A percentile compares a stretch with the other conserved stretches of the same genome.
Conservation (phyloP, 2,329 filamentous ascomycete genomes). For the Colletotrichum camelliae region DNA sequence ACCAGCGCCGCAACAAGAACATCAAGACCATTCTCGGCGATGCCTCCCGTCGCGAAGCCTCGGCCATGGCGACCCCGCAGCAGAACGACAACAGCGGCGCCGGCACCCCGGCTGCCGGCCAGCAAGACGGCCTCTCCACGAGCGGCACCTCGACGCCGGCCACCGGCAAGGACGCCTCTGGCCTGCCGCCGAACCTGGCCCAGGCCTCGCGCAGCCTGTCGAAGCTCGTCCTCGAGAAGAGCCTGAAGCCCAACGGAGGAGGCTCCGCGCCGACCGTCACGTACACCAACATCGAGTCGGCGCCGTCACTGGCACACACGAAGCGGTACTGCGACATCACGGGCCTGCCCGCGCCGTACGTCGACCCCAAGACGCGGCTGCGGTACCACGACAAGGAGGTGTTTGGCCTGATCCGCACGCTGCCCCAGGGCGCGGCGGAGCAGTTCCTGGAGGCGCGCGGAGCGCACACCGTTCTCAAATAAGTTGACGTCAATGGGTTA, state of each 20-base stretch:
- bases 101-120: constrained; percentile 60
- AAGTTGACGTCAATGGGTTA: constrained; percentile 32
- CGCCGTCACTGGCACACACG: constrained; percentile 83
- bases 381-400: constrained; percentile 94
- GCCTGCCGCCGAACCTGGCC: constrained; percentile 73
- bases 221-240: constrained; percentile 88
- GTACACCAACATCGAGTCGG: constrained; percentile 96
- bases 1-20: constrained; percentile 97
- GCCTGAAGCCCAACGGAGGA: constrained; percentile 51
- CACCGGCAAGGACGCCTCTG: constrained; percentile 37
- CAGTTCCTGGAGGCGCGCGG: constrained; percentile 88
- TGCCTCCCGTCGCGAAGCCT: constrained; percentile 83
- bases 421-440: constrained; percentile 85
- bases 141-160: constrained; percentile 65
- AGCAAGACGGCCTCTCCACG: constrained; percentile 57
- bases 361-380: constrained; percentile 92
- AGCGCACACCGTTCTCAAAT: constrained; percentile 93
- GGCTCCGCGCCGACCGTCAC: constrained; percentile 74
- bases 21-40: constrained; percentile 96
- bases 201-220: constrained; percentile 87
- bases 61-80: constrained; percentile 75
- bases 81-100: constrained; percentile 74
- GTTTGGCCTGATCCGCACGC: constrained; percentile 79
- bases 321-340: constrained; percentile 97
- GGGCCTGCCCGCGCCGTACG: constrained; percentile 87